A percentile compares a stretch with the other conserved stretches of the same genome.
These are phyloP conservation scores for Russula sp. DNA, from an alignment of 768 basidiomycete genomes.

Conservation along the genomic window DNA sequence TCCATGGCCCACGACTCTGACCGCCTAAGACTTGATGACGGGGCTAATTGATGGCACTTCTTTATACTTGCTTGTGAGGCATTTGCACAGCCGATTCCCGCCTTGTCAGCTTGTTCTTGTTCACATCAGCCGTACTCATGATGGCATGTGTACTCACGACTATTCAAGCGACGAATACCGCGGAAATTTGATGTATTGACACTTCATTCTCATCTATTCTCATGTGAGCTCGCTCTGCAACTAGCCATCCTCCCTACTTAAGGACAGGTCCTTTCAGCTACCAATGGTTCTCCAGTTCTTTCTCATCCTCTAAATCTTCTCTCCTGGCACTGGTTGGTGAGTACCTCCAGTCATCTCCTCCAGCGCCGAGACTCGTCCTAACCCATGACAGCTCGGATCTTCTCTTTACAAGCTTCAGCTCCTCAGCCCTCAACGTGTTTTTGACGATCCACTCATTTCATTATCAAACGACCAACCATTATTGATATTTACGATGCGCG, in stretches of 20 bases:
- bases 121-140: too few relatives aligned
- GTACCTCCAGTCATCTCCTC: background rate
- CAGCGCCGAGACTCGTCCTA: background rate
- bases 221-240: background rate
- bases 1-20: too few relatives aligned
- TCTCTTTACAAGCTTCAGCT: background rate
- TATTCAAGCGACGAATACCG: background rate
- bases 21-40: too few relatives aligned
- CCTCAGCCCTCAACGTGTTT: background rate
- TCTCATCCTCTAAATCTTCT: background rate
- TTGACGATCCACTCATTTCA: background rate
- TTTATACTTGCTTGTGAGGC: too few relatives aligned
- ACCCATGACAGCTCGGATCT: background rate
- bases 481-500: constrained; percentile 6
- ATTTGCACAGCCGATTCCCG: too few relatives aligned
- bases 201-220: background rate
- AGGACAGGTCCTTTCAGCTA: background rate
- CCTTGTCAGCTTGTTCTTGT: too few relatives aligned
- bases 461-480: background rate
- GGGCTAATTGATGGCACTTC: too few relatives aligned
- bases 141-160: background rate
- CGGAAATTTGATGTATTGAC: too few relatives aligned
- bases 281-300: background rate
- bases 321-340: constrained; percentile 16
- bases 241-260: background rate